Base-by-base conservation (phyloP, 2,329 filamentous ascomycete species). In the Myriangium duriaei region DNA sequence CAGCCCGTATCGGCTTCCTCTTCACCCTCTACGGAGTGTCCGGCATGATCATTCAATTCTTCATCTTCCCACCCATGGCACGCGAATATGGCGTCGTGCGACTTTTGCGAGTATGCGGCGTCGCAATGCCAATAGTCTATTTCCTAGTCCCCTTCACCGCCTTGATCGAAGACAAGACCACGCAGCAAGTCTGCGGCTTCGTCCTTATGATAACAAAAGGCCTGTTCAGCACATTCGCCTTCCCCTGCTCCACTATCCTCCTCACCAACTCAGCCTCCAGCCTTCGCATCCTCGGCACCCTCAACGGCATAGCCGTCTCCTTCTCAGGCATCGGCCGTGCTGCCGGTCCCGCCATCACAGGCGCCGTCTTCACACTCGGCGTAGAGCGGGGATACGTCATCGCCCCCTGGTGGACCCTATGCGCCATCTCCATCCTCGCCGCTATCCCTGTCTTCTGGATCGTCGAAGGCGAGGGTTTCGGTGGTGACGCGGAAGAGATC, bases 291-390 rank as follows among this genome's bases (percentile, higher is more conserved):
- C 70, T 96, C 4, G 87, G 86, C 1, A 95, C 87, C 0, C 63
- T 96, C 39, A 96, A 96, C 52, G 91, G 88, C 2, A 76, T 94
- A 44, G 87, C 85, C 0, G 94, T 87, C 0, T 81, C 79, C 40
- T 75, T 87, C 21, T 80, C 78, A 46, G 86, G 83, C 0, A 58
- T 95, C 4, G 88, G 87, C 2, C 68, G 87, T 34, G 87, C 85
- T 1, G 51, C 71, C 1, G 91, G 91, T 0, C 88, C 91, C 0
- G 81, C 82, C 0, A 57, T 80, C 21, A 71, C 76, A 0, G 88
- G 88, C 0, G 62, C 68, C 1, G 66, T 77, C 0, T 95, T 94
- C 52, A 80, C 76, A 0, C 75, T 73, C 61, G 88, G 88, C 1
- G 75, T 85, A 1, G 73, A 81, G 49, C 63, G 69, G 18, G 83